Percentiles rank a stretch among this genome's conserved stretches.
Conservation (phyloP, 257 asterid species). For the Leonotis leonurus region DNA sequence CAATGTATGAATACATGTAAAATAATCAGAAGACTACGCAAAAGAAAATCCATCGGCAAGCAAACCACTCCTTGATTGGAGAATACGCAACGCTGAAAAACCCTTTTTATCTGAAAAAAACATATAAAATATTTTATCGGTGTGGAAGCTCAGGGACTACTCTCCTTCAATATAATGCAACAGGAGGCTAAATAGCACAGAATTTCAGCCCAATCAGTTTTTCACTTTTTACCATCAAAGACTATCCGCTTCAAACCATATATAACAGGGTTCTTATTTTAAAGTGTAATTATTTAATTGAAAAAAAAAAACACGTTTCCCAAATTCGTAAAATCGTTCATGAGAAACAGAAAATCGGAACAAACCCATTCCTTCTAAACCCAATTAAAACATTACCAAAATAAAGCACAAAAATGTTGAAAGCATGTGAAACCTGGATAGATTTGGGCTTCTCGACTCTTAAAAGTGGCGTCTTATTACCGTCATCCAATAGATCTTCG, state of each 20-base stretch:
- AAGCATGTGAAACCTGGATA: constrained; percentile 29
- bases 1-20: background rate
- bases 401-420: background rate
- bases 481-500: constrained; percentile 54
- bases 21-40: background rate
- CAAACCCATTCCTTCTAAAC: background rate
- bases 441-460: constrained; percentile 25
- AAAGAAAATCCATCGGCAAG: background rate
- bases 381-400: background rate
- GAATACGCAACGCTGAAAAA: background rate
- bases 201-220: background rate
- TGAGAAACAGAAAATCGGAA: background rate
- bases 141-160: background rate
- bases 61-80: background rate
- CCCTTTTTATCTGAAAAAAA: background rate
- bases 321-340: background rate
- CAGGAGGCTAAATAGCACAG: background rate
- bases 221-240: background rate
- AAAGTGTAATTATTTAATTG: too few relatives aligned
- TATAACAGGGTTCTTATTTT: too few relatives aligned
- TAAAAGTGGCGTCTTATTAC: constrained; percentile 27
- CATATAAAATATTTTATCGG: background rate
- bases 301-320: background rate
- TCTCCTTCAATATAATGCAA: constrained; percentile 1
- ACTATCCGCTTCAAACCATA: background rate